A percentile compares a stretch with the other conserved stretches of the same genome.
Conservation (phyloP, 2,329 filamentous ascomycete genomes). For the Fusarium solani-melongenae region DNA sequence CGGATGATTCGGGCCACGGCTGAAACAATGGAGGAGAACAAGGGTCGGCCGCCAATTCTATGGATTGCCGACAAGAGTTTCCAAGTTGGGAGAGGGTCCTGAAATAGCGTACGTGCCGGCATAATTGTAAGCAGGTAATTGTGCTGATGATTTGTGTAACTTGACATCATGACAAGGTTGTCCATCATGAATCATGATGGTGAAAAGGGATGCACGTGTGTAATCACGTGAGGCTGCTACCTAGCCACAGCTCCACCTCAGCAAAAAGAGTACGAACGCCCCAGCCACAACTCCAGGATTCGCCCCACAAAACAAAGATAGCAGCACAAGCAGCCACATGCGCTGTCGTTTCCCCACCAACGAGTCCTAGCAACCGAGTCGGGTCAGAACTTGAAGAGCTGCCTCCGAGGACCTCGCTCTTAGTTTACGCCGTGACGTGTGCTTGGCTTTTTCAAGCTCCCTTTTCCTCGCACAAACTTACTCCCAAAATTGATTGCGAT, state of each 20-base stretch:
- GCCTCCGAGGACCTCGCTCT: conserved; percentile 14
- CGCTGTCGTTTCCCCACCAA: conserved; percentile 36
- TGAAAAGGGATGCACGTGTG: not conserved
- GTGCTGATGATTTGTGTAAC: not conserved
- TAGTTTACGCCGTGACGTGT: conserved; percentile 16
- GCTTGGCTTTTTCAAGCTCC: conserved; percentile 13
- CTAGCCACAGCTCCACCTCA: not conserved
- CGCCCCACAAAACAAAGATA: not conserved
- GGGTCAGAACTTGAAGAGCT: conserved; percentile 2
- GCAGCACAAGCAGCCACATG: not conserved
- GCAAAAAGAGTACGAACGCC: not conserved
- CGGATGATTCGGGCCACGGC: not conserved
- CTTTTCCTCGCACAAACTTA: conserved; percentile 15
- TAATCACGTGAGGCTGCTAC: not conserved
- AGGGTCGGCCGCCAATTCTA: conserved; percentile 1
- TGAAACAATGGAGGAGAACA: conserved; percentile 4
- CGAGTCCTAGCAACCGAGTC: conserved; percentile 26
- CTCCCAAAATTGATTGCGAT: not conserved
- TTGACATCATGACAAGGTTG: not conserved
- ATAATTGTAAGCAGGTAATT: not conserved
- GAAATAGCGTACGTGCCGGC: not conserved
- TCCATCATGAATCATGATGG: not conserved
- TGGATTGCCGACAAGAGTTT: not conserved
- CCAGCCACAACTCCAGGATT: not conserved
- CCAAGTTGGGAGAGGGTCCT: not conserved